Percentiles rank a stretch among this genome's conserved stretches.
phyloP scores from a whole-genome alignment of 2,329 filamentous ascomycete genomes.

The Colletotrichum neosansevieriae region DNA sequence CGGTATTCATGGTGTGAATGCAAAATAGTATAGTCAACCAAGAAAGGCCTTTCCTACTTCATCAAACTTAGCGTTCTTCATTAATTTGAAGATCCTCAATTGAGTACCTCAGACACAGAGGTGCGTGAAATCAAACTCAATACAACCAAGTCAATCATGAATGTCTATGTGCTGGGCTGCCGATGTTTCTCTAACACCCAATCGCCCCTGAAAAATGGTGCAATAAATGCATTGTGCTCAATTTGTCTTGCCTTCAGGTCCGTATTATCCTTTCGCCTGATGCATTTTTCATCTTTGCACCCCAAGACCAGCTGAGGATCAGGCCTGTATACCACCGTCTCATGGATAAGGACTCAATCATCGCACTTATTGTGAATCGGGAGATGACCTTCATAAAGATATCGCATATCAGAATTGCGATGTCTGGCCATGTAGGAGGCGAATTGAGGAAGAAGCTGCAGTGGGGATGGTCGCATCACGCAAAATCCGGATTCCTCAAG shows the following conservation, averaged over 20 bases:
- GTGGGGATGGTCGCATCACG: slow-evolving; percentile 7
- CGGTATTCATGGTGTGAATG: too few relatives aligned
- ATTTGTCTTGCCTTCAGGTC: neutral
- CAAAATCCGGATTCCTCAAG: neutral
- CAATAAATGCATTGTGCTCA: neutral
- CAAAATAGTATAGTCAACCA: too few relatives aligned
- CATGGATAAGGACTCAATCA: neutral
- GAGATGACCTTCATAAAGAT: neutral
- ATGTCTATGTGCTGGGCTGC: too few relatives aligned
- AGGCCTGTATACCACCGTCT: neutral
- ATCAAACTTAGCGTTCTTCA: neutral
- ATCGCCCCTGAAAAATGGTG: too few relatives aligned
- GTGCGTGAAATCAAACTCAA: neutral
- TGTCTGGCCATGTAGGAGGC: neutral
- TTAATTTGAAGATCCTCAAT: neutral
- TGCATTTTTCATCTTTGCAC: neutral
- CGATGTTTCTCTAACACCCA: neutral
- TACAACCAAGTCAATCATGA: neutral
- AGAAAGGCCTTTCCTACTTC: too few relatives aligned
- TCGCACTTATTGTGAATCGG: neutral
- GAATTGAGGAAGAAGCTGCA: neutral
- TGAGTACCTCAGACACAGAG: neutral
- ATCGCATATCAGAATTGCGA: neutral
- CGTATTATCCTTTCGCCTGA: neutral
- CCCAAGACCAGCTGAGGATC: neutral